Evolutionary conservation across 1,284 basidiomycete species (phyloP), one percentile per base, ranked within the genome.

Genomic region (Cryptococcus amylolentus): DNA sequence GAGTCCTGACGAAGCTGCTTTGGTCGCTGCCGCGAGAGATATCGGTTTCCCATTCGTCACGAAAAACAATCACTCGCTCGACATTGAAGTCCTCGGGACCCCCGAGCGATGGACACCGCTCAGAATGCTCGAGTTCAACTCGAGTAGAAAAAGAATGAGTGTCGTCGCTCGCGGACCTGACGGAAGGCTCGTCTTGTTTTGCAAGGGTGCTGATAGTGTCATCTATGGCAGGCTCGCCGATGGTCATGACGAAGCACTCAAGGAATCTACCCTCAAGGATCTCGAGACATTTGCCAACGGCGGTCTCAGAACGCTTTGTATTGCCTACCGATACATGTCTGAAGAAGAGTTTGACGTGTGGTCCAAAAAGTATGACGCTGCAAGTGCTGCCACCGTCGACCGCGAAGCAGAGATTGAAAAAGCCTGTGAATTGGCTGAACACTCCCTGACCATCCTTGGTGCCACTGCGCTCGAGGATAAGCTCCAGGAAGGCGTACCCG

Each of bases 391-490:
- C 13, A 81, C 87, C 43, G 83, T 84, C 47, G 87, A 92, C 60
- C 83, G 95, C 46, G 94, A 97, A 42, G 91, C 91, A 68, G 88
- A 88, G 73, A 86, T 98, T 46, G 94, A 96, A 61, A 88, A 86
- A 77, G 90, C 89, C 2, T 88, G 85, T 65, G 90, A 91, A 59
- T 68, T 83, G 65, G 85, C 98, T 64, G 94, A 98, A 72, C 85
- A 88, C 69, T 84, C 85, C 38, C 78, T 98, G 49, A 76, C 79
- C 16, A 88, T 98, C 53, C 81, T 98, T 4, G 94, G 95, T 1
- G 95, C 94, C 3, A 98, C 95, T 0, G 94, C 94, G 3, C 78
- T 98, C 51, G 94, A 98, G 76, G 95, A 98, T 77, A 97, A 97
- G 80, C 79, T 98, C 61, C 95, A 98, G 75, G 91, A 89, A 67